Conservation (phyloP, 2,329 filamentous ascomycete species). For the Alternaria ethzedia region DNA sequence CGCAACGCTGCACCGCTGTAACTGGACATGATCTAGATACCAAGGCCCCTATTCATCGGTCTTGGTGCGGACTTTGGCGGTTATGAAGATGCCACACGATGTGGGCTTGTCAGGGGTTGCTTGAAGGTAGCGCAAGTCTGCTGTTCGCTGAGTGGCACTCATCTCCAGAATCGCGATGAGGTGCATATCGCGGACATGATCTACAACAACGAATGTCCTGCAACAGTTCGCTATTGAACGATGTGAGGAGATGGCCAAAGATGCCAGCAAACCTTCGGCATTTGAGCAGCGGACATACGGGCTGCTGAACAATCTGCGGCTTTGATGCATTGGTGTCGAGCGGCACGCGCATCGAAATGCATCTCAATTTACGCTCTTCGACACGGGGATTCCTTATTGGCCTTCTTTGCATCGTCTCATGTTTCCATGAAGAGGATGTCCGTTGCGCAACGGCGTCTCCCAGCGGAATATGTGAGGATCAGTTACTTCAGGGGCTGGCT, state of each 20-base stretch:
- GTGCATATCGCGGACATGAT: not conserved
- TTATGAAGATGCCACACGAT: not conserved
- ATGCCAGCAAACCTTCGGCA: not conserved
- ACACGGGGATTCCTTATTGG: not conserved
- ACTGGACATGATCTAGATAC: not conserved
- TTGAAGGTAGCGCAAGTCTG: not conserved
- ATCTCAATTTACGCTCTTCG: not conserved
- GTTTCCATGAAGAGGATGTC: not conserved
- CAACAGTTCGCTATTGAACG: not conserved
- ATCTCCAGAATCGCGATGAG: not conserved
- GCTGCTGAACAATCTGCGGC: not conserved
- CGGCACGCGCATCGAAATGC: too few relatives aligned
- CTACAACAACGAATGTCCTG: not conserved
- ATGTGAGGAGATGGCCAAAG: not conserved
- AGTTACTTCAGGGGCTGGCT: not conserved
- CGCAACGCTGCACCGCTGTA: not conserved
- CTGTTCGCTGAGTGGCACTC: not conserved
- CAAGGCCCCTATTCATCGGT: not conserved
- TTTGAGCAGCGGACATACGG: too few relatives aligned
- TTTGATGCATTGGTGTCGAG: not conserved
- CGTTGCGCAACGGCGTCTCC: not conserved
- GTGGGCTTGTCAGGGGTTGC: not conserved
- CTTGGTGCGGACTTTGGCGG: not conserved
- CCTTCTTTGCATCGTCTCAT: not conserved
- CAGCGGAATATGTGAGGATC: not conserved